Evolutionary conservation across 1,284 basidiomycete genomes (phyloP).

Genomic region (Cystobasidium slooffiae): DNA sequence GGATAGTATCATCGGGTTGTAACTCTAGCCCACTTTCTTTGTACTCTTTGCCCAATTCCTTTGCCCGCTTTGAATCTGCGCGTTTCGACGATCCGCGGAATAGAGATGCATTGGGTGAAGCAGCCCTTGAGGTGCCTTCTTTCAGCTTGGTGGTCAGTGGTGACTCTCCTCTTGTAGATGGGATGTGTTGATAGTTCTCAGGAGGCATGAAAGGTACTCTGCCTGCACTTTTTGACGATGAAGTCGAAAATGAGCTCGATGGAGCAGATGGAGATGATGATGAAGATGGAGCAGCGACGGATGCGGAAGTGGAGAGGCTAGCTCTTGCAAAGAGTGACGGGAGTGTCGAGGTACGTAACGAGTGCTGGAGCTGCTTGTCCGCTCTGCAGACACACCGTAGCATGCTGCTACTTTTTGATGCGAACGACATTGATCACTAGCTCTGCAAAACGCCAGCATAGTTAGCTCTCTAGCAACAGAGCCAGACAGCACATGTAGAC

Average conservation of each 20-base stretch:
- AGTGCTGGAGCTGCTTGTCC: conserved; percentile 6
- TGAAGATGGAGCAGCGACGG: background rate
- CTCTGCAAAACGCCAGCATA: too few relatives aligned
- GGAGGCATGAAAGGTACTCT: background rate
- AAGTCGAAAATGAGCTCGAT: too few relatives aligned
- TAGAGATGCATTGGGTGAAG: too few relatives aligned
- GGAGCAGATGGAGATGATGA: background rate
- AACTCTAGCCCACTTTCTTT: background rate
- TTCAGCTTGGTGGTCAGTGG: too few relatives aligned
- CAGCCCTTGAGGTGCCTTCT: too few relatives aligned
- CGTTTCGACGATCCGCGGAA: background rate
- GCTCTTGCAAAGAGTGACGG: background rate
- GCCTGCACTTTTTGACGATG: background rate
- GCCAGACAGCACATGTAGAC: too few relatives aligned
- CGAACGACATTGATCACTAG: too few relatives aligned
- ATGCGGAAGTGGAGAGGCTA: background rate
- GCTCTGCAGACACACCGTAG: conserved; percentile 14
- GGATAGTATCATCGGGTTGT: background rate
- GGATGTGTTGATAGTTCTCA: too few relatives aligned
- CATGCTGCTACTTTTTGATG: background rate
- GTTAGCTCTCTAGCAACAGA: too few relatives aligned
- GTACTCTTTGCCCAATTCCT: background rate
- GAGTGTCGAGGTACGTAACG: background rate
- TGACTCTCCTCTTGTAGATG: too few relatives aligned
- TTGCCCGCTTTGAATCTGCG: background rate